A percentile compares a stretch with the other conserved stretches of the same genome.
Conservation (phyloP, 1,139 yeast genomes). For the Candida sanyaensis region DNA sequence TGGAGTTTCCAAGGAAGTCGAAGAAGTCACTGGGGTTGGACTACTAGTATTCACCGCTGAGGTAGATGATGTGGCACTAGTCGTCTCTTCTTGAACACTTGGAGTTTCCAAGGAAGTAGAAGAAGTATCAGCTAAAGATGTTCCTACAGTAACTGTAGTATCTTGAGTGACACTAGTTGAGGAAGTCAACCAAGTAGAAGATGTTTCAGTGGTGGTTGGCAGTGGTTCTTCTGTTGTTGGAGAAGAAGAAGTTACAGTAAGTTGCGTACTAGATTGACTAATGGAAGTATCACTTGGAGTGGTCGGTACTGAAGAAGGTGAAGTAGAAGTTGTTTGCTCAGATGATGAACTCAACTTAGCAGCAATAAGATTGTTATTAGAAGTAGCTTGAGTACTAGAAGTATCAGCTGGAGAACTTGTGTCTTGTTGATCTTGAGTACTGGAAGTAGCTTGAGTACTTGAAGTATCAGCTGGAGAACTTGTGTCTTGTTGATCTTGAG, state of each 20-base stretch:
- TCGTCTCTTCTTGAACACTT: neutral
- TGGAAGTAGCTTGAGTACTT: neutral
- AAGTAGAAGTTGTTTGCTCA: neutral
- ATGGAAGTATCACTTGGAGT: slow-evolving; percentile 1
- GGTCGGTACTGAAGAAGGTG: neutral
- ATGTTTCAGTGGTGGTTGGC: slow-evolving; percentile 3
- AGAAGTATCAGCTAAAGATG: neutral
- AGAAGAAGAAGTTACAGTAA: neutral
- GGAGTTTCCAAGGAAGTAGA: neutral
- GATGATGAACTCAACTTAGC: neutral
- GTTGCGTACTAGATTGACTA: neutral
- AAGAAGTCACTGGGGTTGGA: neutral
- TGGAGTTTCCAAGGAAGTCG: neutral
- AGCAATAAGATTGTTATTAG: neutral
- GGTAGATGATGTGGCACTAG: neutral
- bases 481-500: too few species aligned
- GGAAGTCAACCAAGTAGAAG: slow-evolving; percentile 3
- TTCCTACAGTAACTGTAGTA: slow-evolving; percentile 5
- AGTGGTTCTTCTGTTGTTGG: neutral
- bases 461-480: too few species aligned
- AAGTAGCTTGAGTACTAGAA: neutral
- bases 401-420: too few species aligned
- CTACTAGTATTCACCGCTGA: neutral
- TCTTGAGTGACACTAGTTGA: slow-evolving; percentile 5
- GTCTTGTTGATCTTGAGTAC: neutral